These are phyloP conservation scores for Phalaenopsis aphrodite DNA, from an alignment of 106 monocot genomes.

Conservation along the genomic window DNA sequence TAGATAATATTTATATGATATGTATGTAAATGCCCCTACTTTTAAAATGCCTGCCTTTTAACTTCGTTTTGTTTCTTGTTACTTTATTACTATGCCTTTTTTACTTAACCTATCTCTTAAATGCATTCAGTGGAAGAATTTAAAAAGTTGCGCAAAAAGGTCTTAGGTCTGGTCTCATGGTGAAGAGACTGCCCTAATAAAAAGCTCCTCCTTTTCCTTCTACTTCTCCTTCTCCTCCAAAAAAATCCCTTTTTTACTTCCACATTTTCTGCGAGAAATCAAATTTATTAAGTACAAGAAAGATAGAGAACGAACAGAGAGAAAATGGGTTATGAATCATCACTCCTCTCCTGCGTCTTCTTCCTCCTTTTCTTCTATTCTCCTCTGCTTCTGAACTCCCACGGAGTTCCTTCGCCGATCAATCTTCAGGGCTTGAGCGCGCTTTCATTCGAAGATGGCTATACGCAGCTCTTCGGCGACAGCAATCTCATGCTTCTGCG, in stretches of 20 bases:
- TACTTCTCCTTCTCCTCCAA: background rate
- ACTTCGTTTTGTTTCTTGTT: too few relatives aligned
- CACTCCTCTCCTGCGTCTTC: conserved; percentile 2
- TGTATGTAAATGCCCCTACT: too few relatives aligned
- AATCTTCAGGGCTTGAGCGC: conserved; percentile 6
- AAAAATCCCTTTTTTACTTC: background rate
- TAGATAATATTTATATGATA: too few relatives aligned
- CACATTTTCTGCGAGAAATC: background rate
- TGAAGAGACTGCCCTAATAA: background rate
- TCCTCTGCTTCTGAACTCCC: background rate
- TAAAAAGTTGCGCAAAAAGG: background rate
- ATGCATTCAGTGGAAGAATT: background rate
- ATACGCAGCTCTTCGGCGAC: conserved; percentile 57
- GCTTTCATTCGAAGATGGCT: conserved; percentile 53
- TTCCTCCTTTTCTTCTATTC: conserved; percentile 1
- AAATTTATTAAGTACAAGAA: background rate
- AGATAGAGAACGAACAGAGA: background rate
- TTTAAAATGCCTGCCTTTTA: too few relatives aligned
- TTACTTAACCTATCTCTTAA: background rate
- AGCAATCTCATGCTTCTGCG: conserved; percentile 35
- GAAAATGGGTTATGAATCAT: conserved; percentile 1
- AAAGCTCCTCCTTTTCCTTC: background rate
- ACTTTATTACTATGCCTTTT: too few relatives aligned
- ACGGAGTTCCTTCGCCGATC: background rate
- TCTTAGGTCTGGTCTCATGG: background rate